Base-by-base conservation (phyloP, 78 protist species). In the Speleostelium caveatum region DNA sequence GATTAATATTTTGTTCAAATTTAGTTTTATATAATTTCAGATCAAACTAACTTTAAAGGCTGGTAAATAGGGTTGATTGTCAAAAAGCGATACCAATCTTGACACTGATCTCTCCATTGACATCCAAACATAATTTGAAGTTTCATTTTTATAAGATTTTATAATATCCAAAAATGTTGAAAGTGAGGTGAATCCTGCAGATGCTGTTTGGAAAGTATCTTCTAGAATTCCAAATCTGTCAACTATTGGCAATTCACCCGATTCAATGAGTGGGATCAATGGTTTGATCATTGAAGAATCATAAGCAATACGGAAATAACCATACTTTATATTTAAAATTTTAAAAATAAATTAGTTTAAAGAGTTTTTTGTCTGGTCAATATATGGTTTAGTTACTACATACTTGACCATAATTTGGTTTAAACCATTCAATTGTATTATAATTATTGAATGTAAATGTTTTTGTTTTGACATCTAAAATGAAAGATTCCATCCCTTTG, bases 331-430 rank as follows among this genome's bases (percentile, higher is more conserved):
- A n/a, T n/a, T n/a, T n/a, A n/a, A n/a, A n/a, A n/a, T n/a, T n/a
- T n/a, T n/a, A n/a, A n/a, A n/a, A n/a, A n/a, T n/a, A n/a, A n/a
- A n/a, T n/a, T n/a, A n/a, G n/a, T n/a, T n/a, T n/a, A n/a, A n/a
- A n/a, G n/a, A n/a, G n/a, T n/a, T n/a, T n/a, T n/a, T n/a, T n/a
- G 86, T 7, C 63, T 93, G 95, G 4, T 60, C 90, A 19, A 45
- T 26, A 88, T 95, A 94, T 86, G 94, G 77, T 87, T 96, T 95
- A 62, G 94, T 39, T n/a, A n/a, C n/a, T n/a, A n/a, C n/a, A n/a
- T n/a, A n/a, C n/a, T n/a, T n/a, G n/a, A n/a, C n/a, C n/a, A n/a
- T n/a, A n/a, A n/a, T n/a, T n/a, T n/a, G n/a, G n/a, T n/a, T n/a
- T n/a, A n/a, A n/a, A n/a, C 95, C 95, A 95, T 22, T 36, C 66